phyloP scores from a whole-genome alignment of 2,329 filamentous ascomycete species.

The Apiospora saccharicola region DNA sequence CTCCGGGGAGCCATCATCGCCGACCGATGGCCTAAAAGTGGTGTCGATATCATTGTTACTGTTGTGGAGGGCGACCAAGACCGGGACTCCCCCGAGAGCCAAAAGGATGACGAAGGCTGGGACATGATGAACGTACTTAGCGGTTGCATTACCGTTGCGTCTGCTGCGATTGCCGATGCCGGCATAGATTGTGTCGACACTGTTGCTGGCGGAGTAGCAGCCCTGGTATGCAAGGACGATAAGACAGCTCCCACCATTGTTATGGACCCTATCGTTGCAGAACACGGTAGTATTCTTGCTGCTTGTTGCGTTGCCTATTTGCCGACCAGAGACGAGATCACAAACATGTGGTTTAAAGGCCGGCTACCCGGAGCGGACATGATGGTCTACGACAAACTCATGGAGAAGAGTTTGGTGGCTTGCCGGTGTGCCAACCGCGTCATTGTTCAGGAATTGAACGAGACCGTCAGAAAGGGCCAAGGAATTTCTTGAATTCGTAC shows the following conservation, averaged over 20 bases:
- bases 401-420: constrained; percentile 51
- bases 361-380: constrained; percentile 54
- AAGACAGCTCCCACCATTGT: constrained; percentile 58
- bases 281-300: constrained; percentile 79
- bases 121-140: constrained; percentile 91
- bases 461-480: constrained; percentile 43
- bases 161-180: constrained; percentile 90
- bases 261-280: constrained; percentile 82
- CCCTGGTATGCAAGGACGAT: constrained; percentile 63
- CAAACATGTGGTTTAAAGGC: constrained; percentile 93
- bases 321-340: constrained; percentile 86
- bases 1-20: constrained; percentile 89
- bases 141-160: constrained; percentile 91
- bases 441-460: constrained; percentile 48
- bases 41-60: constrained; percentile 92
- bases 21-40: constrained; percentile 97
- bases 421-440: constrained; percentile 53
- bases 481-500: constrained; percentile 34
- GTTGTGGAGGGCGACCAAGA: constrained; percentile 94
- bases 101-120: constrained; percentile 72
- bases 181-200: constrained; percentile 96
- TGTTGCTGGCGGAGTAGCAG: constrained; percentile 88
- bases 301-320: constrained; percentile 93
- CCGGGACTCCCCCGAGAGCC: constrained; percentile 55
- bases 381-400: constrained; percentile 49